phyloP scores from a whole-genome alignment of 164 flowering plant genomes.

The Aristolochia fimbriata region DNA sequence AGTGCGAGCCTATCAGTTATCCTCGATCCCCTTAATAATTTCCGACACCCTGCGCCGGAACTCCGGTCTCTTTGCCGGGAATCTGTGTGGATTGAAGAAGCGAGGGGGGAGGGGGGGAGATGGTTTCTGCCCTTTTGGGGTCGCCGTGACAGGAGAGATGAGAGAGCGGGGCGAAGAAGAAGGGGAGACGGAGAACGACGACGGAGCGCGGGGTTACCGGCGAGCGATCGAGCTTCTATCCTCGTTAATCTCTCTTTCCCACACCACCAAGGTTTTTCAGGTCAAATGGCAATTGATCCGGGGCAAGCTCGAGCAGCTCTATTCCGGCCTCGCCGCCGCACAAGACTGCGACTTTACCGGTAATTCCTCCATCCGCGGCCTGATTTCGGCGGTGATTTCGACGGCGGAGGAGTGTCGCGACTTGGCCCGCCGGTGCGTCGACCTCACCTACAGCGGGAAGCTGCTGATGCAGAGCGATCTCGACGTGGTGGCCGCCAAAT shows the following conservation, averaged over 20 bases:
- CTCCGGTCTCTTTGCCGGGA: not conserved
- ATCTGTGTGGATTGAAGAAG: conserved; percentile 3
- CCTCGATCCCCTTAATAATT: conserved; percentile 3
- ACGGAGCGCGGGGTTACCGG: conserved; percentile 18
- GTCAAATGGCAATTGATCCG: conserved; percentile 70
- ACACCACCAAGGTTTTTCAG: conserved; percentile 48
- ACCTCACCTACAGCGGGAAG: conserved; percentile 73
- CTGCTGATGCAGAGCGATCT: conserved; percentile 94
- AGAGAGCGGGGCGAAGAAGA: conserved; percentile 18
- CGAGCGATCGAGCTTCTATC: conserved; percentile 30
- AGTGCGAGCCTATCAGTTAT: not conserved
- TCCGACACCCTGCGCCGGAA: not conserved
- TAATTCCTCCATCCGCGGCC: conserved; percentile 8
- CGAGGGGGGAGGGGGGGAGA: conserved; percentile 20
- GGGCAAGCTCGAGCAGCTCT: conserved; percentile 62
- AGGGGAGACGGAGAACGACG: conserved; percentile 3
- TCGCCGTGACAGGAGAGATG: conserved; percentile 20
- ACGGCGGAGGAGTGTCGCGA: conserved; percentile 38
- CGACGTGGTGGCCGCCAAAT: conserved; percentile 38
- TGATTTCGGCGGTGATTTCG: conserved; percentile 19
- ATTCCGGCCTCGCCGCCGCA: conserved; percentile 37
- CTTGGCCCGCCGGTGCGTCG: conserved; percentile 53
- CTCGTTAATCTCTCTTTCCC: conserved; percentile 45
- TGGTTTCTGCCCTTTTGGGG: conserved; percentile 1
- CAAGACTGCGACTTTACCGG: conserved; percentile 31